Percentiles rank a stretch among this genome's conserved stretches.
These are phyloP conservation scores for Syzygium oleosum DNA, from an alignment of 345 rosid genomes.

Conservation along the genomic window DNA sequence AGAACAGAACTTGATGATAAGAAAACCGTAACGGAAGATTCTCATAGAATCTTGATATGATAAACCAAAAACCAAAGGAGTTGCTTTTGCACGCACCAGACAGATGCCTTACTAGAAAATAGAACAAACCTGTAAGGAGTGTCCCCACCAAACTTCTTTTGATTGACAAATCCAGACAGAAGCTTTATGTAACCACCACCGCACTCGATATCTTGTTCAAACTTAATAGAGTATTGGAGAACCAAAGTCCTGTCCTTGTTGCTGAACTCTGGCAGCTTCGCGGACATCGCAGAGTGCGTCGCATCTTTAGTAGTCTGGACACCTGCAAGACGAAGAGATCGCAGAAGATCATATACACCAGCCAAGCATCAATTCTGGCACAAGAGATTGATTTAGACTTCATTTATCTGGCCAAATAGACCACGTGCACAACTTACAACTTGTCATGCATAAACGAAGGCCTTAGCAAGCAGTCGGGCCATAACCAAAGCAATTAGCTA, in stretches of 20 bases:
- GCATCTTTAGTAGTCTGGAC: slow-evolving; percentile 85
- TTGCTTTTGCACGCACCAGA: not conserved
- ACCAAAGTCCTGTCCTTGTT: slow-evolving; percentile 81
- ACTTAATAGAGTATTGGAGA: slow-evolving; percentile 74
- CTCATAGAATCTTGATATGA: not conserved
- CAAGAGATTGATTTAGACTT: not conserved
- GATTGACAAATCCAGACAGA: slow-evolving; percentile 84
- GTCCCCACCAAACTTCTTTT: slow-evolving; percentile 96
- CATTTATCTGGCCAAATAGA: not conserved
- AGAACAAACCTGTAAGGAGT: slow-evolving; percentile 76
- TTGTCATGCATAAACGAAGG: not conserved
- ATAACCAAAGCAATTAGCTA: not conserved
- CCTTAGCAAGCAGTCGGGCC: not conserved
- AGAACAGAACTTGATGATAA: not conserved
- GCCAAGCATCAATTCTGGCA: not conserved
- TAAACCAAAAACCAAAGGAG: not conserved
- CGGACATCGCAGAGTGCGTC: slow-evolving; percentile 75
- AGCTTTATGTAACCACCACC: slow-evolving; percentile 98
- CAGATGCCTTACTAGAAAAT: not conserved
- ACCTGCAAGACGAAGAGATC: slow-evolving; percentile 26
- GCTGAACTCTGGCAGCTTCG: slow-evolving; percentile 82
- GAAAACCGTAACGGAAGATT: not conserved
- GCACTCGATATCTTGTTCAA: slow-evolving; percentile 91
- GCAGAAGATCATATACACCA: not conserved
- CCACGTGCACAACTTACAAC: not conserved